Percentiles rank a stretch among this genome's conserved stretches.
Evolutionary conservation across 2,329 filamentous ascomycete genomes (phyloP).

Genomic region (Diaporthe humulicola): DNA sequence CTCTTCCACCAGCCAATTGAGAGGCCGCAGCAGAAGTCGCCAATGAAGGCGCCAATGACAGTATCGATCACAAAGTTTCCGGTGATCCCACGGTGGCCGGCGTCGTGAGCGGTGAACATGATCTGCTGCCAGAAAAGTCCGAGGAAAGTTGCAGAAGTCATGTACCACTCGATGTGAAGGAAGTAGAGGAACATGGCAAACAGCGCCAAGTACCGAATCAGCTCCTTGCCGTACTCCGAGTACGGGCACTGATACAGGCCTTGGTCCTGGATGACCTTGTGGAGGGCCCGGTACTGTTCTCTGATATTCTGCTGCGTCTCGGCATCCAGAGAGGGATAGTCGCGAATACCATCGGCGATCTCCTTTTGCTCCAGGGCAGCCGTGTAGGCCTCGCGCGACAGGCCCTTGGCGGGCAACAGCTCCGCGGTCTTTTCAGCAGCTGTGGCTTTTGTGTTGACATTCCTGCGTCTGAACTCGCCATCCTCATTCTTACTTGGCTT

Average conservation of each 20-base stretch:
- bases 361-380: conserved; percentile 40
- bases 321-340: conserved; percentile 67
- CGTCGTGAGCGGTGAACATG: conserved; percentile 77
- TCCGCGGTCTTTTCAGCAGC: conserved; percentile 17
- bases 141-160: conserved; percentile 69
- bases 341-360: conserved; percentile 45
- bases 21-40: conserved; percentile 75
- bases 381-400: conserved; percentile 39
- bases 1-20: conserved; percentile 80
- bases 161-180: conserved; percentile 66
- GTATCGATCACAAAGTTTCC: conserved; percentile 70
- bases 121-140: conserved; percentile 77
- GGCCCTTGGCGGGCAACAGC: conserved; percentile 29
- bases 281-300: conserved; percentile 67
- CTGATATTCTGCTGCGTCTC: conserved; percentile 68
- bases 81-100: conserved; percentile 74
- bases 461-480: conserved; percentile 12
- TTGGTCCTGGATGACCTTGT: conserved; percentile 65
- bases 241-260: conserved; percentile 73
- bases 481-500: background rate
- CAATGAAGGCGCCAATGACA: conserved; percentile 72
- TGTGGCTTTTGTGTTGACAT: background rate
- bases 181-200: conserved; percentile 62
- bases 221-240: conserved; percentile 69
- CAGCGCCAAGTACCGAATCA: conserved; percentile 64